A percentile compares a stretch with the other conserved stretches of the same genome.
These are phyloP conservation scores for Nemania diffusa DNA, from an alignment of 2,329 filamentous ascomycete genomes.

Conservation along the genomic window DNA sequence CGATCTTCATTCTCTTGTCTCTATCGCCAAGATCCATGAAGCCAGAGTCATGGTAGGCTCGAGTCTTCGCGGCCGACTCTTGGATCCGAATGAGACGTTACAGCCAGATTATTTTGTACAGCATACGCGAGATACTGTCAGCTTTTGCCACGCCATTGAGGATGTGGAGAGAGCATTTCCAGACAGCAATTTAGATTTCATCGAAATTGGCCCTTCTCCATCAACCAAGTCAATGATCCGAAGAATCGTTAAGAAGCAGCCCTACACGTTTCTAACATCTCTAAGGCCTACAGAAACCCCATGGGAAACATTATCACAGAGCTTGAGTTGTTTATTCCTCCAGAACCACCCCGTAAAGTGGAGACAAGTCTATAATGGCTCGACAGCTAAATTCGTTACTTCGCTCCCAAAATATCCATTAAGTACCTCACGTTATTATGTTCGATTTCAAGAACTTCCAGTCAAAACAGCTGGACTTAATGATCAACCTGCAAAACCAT, in stretches of 20 bases:
- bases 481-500: background rate
- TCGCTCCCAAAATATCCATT: conserved; percentile 33
- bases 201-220: conserved; percentile 40
- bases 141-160: conserved; percentile 39
- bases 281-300: conserved; percentile 20
- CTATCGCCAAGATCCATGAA: conserved; percentile 7
- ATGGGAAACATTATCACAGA: conserved; percentile 29
- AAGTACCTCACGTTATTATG: conserved; percentile 26
- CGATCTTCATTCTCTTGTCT: conserved; percentile 27
- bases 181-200: conserved; percentile 20
- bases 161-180: conserved; percentile 22
- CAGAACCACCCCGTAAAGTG: conserved; percentile 20
- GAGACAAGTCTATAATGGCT: conserved; percentile 31
- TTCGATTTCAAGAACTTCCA: conserved; percentile 20
- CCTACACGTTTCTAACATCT: conserved; percentile 15
- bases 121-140: conserved; percentile 44
- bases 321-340: conserved; percentile 22
- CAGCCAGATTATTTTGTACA: conserved; percentile 35
- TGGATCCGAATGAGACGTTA: conserved; percentile 4
- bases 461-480: background rate
- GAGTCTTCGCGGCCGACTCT: conserved; percentile 33
- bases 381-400: conserved; percentile 16
- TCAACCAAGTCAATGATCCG: conserved; percentile 19
- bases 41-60: conserved; percentile 33
- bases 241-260: background rate